Conservation (phyloP, 768 basidiomycete genomes). For the Lactarius psammicola region DNA sequence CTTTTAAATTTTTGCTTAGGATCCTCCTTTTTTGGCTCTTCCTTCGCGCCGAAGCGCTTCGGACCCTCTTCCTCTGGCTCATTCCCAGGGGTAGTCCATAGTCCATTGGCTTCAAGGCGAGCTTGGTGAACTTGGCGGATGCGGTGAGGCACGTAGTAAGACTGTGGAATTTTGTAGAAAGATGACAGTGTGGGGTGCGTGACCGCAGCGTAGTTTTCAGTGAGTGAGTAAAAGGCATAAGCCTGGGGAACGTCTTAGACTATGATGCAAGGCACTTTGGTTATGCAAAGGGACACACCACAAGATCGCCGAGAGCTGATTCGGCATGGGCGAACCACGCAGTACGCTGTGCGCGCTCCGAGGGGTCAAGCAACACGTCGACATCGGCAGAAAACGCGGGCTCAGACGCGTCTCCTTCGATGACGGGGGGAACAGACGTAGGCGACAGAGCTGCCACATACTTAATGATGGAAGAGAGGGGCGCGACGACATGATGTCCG, state of each 20-base stretch:
- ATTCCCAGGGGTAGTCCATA: slow-evolving; percentile 52
- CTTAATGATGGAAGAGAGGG: slow-evolving; percentile 60
- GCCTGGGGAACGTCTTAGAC: slow-evolving; percentile 43
- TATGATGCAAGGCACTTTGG: slow-evolving; percentile 6
- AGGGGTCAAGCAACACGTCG: slow-evolving; percentile 46
- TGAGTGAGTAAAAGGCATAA: slow-evolving; percentile 58
- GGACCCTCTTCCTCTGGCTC: slow-evolving; percentile 48
- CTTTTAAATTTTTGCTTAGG: slow-evolving; percentile 43
- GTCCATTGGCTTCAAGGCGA: slow-evolving; percentile 58
- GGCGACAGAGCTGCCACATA: slow-evolving; percentile 56
- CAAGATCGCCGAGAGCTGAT: slow-evolving; percentile 62
- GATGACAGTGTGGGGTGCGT: slow-evolving; percentile 55
- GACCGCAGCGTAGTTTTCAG: slow-evolving; percentile 59
- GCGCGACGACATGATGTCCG: slow-evolving; percentile 48
- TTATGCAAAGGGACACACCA: slow-evolving; percentile 47
- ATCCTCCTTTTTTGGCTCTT: slow-evolving; percentile 36
- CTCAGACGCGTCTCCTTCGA: slow-evolving; percentile 17
- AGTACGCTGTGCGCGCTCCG: slow-evolving; percentile 51
- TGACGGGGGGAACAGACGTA: slow-evolving; percentile 34
- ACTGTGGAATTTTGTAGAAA: slow-evolving; percentile 62
- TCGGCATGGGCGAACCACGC: slow-evolving; percentile 71
- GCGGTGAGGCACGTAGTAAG: slow-evolving; percentile 68
- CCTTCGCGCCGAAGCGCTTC: slow-evolving; percentile 36
- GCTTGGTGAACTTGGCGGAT: slow-evolving; percentile 55
- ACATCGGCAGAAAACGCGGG: slow-evolving; percentile 39